phyloP scores from a whole-genome alignment of 2,329 filamentous ascomycete genomes.

The Neurospora crassa region DNA sequence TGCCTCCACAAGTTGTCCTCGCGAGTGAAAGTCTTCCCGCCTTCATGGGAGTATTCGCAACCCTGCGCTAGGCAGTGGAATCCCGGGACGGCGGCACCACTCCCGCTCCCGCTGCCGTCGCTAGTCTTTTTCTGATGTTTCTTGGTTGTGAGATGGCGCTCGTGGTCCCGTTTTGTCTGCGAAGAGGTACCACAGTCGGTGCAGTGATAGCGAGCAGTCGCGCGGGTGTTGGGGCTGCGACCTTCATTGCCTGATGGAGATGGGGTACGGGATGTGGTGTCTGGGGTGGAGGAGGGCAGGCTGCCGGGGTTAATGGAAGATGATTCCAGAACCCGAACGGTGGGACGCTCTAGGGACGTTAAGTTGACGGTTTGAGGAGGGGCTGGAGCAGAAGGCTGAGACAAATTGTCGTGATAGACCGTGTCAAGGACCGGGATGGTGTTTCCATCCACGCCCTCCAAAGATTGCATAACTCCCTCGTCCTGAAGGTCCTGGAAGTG shows the following conservation, averaged over 20 bases:
- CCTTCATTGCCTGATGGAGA: neutral
- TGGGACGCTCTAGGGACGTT: neutral
- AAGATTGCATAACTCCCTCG: rapidly evolving
- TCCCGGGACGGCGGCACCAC: neutral
- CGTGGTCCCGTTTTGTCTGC: neutral
- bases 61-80: neutral
- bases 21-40: neutral
- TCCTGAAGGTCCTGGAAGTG: neutral
- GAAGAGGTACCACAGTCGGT: neutral
- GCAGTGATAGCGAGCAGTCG: neutral
- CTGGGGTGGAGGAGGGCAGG: neutral
- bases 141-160: neutral
- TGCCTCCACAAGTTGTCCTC: neutral
- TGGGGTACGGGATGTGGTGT: neutral
- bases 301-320: neutral
- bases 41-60: neutral
- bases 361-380: neutral
- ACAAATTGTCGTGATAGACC: rapidly evolving
- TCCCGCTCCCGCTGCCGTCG: neutral
- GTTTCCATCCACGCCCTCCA: neutral
- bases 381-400: neutral
- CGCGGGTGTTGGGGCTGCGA: neutral
- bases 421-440: neutral
- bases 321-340: rapidly evolving
- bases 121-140: neutral